Conservation (phyloP, 2,329 filamentous ascomycete species). For the Colletotrichum sidae region DNA sequence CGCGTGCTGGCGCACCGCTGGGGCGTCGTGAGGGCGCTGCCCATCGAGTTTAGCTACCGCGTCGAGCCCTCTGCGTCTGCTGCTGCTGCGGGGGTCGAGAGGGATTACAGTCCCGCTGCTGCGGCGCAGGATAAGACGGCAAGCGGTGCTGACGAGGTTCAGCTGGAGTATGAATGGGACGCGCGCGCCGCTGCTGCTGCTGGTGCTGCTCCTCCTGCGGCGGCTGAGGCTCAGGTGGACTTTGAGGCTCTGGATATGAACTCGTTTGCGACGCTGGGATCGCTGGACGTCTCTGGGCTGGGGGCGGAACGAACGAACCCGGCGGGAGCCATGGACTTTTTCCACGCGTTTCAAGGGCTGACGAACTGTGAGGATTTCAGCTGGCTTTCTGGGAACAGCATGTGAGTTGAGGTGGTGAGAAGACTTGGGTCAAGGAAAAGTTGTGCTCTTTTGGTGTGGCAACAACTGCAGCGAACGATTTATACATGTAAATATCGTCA, state of each 20-base stretch:
- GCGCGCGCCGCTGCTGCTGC: neutral
- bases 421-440: neutral
- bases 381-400: constrained; percentile 11
- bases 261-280: constrained; percentile 9
- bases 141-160: neutral
- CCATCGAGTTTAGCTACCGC: constrained; percentile 19
- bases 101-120: neutral
- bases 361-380: constrained; percentile 25
- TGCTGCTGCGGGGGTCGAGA: neutral
- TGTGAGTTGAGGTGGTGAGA: neutral
- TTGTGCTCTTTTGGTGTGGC: too few relatives aligned
- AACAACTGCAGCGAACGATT: too few relatives aligned
- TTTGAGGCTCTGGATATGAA: constrained; percentile 1
- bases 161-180: constrained; percentile 29
- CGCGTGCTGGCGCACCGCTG: constrained; percentile 25
- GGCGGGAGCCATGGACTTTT: neutral
- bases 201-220: too few relatives aligned
- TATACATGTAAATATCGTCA: too few relatives aligned
- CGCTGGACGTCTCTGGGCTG: constrained; percentile 14
- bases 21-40: constrained; percentile 31
- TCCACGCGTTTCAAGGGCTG: constrained; percentile 18
- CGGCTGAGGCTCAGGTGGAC: constrained; percentile 1
- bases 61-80: neutral
- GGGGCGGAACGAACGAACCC: neutral
- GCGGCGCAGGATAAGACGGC: neutral